Conservation (phyloP, 2,329 filamentous ascomycete species). For the Penicillium sp. region DNA sequence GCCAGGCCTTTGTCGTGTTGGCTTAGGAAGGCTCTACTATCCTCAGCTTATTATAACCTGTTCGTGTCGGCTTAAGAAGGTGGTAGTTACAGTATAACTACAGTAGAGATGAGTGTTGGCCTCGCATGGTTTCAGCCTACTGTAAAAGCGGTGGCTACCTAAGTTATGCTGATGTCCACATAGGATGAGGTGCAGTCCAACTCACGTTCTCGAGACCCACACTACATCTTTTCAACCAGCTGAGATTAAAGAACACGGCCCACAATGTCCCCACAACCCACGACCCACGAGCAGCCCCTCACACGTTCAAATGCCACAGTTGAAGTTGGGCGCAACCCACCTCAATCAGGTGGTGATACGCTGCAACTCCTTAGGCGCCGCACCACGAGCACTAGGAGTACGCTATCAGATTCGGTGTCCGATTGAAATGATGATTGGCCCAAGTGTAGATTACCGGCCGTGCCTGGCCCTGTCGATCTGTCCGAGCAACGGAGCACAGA, state of each 20-base stretch:
- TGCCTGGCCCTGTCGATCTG: conserved; percentile 15
- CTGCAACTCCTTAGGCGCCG: conserved; percentile 12
- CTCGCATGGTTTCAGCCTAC: too few species aligned
- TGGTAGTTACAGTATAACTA: too few species aligned
- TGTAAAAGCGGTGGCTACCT: too few species aligned
- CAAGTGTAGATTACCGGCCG: neutral
- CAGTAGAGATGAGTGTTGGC: too few species aligned
- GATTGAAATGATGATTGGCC: conserved; percentile 15
- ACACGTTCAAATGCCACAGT: neutral
- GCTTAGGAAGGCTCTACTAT: too few species aligned
- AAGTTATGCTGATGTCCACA: neutral
- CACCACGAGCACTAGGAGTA: conserved; percentile 17
- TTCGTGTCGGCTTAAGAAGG: too few species aligned
- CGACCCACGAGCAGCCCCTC: neutral
- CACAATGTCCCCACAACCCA: conserved; percentile 1
- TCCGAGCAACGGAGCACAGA: conserved; percentile 12
- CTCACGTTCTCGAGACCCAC: neutral
- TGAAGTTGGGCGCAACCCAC: neutral
- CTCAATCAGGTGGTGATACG: conserved; percentile 4
- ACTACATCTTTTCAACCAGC: neutral
- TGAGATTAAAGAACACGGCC: conserved; percentile 1
- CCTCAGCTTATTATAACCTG: too few species aligned
- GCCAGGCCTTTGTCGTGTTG: too few species aligned
- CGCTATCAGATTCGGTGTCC: conserved; percentile 6
- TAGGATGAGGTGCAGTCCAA: neutral